Percentiles rank a stretch among this genome's conserved stretches.
phyloP scores from a whole-genome alignment of 805 yeast genomes.

The Debaryomyces tyrocola region DNA sequence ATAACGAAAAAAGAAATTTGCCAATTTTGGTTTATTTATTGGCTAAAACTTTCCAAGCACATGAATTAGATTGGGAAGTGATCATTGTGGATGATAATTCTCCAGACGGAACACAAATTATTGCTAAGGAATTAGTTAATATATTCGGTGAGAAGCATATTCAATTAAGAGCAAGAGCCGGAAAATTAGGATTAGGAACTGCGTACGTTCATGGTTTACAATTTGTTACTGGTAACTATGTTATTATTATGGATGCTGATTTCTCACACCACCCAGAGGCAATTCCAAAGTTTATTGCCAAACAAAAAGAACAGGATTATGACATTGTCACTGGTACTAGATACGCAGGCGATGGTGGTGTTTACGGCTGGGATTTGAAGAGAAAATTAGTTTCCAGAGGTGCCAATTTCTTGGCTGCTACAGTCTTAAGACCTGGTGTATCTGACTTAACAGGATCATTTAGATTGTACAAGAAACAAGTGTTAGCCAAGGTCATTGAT shows the following conservation, averaged over 20 bases:
- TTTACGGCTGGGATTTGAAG: slow-evolving; percentile 81
- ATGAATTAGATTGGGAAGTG: slow-evolving; percentile 70
- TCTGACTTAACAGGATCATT: slow-evolving; percentile 77
- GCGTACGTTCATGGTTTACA: slow-evolving; percentile 79
- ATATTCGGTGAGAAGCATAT: slow-evolving; percentile 62
- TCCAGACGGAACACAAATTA: slow-evolving; percentile 79
- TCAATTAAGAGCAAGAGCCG: slow-evolving; percentile 68
- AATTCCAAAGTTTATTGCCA: slow-evolving; percentile 69
- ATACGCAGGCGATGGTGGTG: slow-evolving; percentile 81
- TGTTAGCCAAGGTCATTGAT: slow-evolving; percentile 61
- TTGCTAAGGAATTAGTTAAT: slow-evolving; percentile 59
- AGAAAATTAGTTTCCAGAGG: slow-evolving; percentile 76
- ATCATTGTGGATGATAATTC: slow-evolving; percentile 77
- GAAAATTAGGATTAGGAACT: slow-evolving; percentile 77
- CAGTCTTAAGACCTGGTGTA: slow-evolving; percentile 68
- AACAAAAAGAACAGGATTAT: slow-evolving; percentile 52
- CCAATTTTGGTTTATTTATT: slow-evolving; percentile 71
- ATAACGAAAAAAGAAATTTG: slow-evolving; percentile 63
- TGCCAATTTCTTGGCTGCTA: slow-evolving; percentile 75
- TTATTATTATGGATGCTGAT: slow-evolving; percentile 82
- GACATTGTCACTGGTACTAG: slow-evolving; percentile 64
- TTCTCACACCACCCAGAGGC: slow-evolving; percentile 82
- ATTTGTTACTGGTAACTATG: slow-evolving; percentile 69
- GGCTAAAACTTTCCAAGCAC: slow-evolving; percentile 62
- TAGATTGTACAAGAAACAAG: slow-evolving; percentile 72